A percentile compares a stretch with the other conserved stretches of the same genome.
phyloP scores from a whole-genome alignment of 129 eudicot genomes.

The Ambrosia artemisiifolia region DNA sequence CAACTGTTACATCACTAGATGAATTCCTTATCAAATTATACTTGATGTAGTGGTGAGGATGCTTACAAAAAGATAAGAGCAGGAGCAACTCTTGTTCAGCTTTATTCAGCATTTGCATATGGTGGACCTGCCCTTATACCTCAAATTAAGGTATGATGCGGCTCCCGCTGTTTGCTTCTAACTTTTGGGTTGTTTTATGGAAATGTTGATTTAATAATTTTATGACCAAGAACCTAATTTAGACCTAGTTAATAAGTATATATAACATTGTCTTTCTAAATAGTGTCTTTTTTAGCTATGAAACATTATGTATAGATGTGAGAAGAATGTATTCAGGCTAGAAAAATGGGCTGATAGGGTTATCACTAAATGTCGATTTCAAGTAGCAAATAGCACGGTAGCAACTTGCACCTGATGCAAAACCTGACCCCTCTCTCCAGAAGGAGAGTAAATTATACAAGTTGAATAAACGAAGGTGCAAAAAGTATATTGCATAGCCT shows the following conservation, averaged over 20 bases:
- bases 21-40: conserved; percentile 7
- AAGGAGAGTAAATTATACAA: background rate
- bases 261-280: no score
- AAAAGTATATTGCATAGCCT: no score
- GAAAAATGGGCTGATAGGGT: no score
- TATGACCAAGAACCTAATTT: background rate
- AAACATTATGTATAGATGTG: no score
- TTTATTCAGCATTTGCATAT: conserved; percentile 87
- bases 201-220: background rate
- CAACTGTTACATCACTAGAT: background rate
- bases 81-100: conserved; percentile 96
- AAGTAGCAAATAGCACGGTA: no score
- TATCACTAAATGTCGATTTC: no score
- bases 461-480: no score
- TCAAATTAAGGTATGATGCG: conserved; percentile 62
- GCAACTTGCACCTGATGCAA: background rate
- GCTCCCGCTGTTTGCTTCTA: background rate
- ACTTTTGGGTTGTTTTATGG: background rate
- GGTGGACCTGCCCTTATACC: conserved; percentile 98
- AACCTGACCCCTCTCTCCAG: background rate
- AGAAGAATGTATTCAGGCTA: no score
- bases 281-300: no score
- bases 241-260: background rate
- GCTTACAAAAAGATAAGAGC: conserved; percentile 93
- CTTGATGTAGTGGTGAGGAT: conserved; percentile 77